These are phyloP conservation scores for Cystobasidium tubakii DNA, from an alignment of 768 basidiomycete genomes.

Conservation along the genomic window DNA sequence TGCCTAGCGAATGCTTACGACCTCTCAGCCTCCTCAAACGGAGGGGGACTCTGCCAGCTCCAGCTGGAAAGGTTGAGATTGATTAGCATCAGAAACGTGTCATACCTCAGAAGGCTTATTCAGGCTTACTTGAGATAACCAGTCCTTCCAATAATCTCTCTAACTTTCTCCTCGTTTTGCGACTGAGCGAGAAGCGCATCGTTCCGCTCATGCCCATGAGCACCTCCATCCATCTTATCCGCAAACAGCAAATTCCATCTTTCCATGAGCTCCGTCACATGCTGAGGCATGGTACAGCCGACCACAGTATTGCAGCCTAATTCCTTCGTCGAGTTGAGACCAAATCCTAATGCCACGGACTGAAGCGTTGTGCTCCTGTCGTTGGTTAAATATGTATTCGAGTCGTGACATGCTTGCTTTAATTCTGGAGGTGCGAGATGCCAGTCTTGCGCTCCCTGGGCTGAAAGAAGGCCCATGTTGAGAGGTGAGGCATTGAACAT, in stretches of 20 bases:
- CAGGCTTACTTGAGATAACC: slow-evolving; percentile 11
- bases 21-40: slow-evolving; percentile 10
- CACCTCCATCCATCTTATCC: neutral
- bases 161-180: neutral
- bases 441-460: slow-evolving; percentile 59
- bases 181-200: neutral
- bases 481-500: slow-evolving; percentile 74
- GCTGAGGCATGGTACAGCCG: slow-evolving; percentile 14
- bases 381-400: slow-evolving; percentile 39
- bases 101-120: too few relatives aligned
- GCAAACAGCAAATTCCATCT: neutral
- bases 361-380: slow-evolving; percentile 51
- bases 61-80: neutral
- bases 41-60: slow-evolving; percentile 15
- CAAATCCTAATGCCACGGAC: slow-evolving; percentile 67
- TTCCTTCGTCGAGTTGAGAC: slow-evolving; percentile 50
- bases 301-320: slow-evolving; percentile 10
- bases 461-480: slow-evolving; percentile 71
- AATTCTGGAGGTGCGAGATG: slow-evolving; percentile 65
- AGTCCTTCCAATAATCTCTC: neutral
- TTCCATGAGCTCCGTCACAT: slow-evolving; percentile 3
- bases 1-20: neutral
- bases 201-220: neutral
- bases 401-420: slow-evolving; percentile 53
- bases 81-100: neutral